Evolutionary conservation across 192 early-diverging fungal species (phyloP).

Genomic region (Rhizoclosmatium sp.): DNA sequence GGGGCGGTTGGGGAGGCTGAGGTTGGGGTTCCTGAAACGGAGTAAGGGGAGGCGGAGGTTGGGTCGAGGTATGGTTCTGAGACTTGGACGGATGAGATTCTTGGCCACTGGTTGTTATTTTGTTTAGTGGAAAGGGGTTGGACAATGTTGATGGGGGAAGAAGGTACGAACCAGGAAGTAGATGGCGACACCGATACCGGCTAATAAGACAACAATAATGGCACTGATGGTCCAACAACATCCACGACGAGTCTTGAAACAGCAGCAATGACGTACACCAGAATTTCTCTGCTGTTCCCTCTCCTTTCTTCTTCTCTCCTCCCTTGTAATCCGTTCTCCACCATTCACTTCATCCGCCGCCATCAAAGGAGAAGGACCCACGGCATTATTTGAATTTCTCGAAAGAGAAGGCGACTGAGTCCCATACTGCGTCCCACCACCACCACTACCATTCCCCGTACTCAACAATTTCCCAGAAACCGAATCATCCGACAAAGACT

Average conservation of each 20-base stretch:
- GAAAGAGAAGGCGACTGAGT: no score
- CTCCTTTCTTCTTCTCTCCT: neutral
- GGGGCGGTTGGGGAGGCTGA: neutral
- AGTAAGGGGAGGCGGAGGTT: neutral
- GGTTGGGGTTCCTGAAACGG: neutral
- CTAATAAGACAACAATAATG: conserved; percentile 8
- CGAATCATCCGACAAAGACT: neutral
- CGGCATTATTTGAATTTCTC: neutral
- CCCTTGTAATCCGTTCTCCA: neutral
- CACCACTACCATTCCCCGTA: neutral
- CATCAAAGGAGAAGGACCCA: neutral
- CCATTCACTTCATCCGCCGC: neutral
- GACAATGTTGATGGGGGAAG: neutral
- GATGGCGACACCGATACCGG: conserved; percentile 9
- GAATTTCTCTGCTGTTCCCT: neutral
- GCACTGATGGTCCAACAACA: conserved; percentile 2
- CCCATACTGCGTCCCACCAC: neutral
- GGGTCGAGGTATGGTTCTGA: conserved; percentile 2
- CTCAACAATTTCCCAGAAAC: neutral
- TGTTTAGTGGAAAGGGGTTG: neutral
- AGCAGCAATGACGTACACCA: conserved; percentile 15
- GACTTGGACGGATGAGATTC: conserved; percentile 5
- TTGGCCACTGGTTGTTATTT: conserved; percentile 12
- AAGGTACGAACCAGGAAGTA: conserved; percentile 14
- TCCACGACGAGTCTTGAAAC: conserved; percentile 13